Evolutionary conservation across 2,329 filamentous ascomycete species (phyloP).

Genomic region (Pseudocercospora fuligena): DNA sequence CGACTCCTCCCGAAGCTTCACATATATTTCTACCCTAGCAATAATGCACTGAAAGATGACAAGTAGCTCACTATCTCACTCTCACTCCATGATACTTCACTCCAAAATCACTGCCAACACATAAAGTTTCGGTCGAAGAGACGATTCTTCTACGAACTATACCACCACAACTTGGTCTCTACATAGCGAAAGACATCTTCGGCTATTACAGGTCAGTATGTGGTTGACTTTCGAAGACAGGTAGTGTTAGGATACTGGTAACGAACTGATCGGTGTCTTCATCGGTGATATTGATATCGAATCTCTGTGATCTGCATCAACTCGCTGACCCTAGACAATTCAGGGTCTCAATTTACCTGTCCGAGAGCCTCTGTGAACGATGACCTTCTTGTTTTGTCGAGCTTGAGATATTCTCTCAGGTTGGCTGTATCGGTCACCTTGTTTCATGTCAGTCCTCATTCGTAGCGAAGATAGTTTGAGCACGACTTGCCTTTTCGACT

Average conservation of each 20-base stretch:
- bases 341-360: neutral
- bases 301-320: neutral
- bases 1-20: too few species aligned
- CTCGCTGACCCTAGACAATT: too few species aligned
- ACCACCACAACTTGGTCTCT: constrained; percentile 14
- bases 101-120: too few species aligned
- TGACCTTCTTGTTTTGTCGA: neutral
- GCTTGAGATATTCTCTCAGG: neutral
- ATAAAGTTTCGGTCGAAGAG: too few species aligned
- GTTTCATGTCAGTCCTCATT: neutral
- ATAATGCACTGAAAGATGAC: too few species aligned
- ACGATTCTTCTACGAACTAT: neutral
- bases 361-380: neutral
- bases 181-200: constrained; percentile 8
- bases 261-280: constrained; percentile 4
- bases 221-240: too few species aligned
- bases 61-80: too few species aligned
- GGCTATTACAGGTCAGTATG: neutral
- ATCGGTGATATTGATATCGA: constrained; percentile 9
- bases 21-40: too few species aligned
- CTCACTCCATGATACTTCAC: too few species aligned
- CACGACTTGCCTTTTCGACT: constrained; percentile 58
- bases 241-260: neutral
- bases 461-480: constrained; percentile 33
- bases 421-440: constrained; percentile 8